Evolutionary conservation across 140 eudicot species (phyloP).

Genomic region (Flaveria floridana): DNA sequence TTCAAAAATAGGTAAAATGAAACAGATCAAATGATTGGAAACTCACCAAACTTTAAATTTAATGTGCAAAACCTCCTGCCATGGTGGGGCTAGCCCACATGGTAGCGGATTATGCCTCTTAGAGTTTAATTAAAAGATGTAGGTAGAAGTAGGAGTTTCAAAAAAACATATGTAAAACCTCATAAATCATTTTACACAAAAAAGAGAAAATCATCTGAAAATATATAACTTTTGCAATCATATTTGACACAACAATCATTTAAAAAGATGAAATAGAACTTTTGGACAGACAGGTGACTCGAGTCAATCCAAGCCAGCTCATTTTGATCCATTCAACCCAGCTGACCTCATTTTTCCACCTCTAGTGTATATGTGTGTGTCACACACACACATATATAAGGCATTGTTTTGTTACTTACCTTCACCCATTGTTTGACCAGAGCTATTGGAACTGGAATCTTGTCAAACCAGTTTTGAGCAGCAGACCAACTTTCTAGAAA

Average conservation of each 20-base stretch:
- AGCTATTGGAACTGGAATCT: constrained; percentile 57
- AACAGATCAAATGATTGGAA: constrained; percentile 2
- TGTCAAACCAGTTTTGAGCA: constrained; percentile 52
- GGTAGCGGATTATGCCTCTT: no score
- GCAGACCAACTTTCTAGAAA: constrained; percentile 65
- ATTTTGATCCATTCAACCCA: constrained; percentile 1
- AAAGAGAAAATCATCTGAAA: background rate
- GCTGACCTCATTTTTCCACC: constrained; percentile 4
- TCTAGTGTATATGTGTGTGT: background rate
- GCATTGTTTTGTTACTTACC: constrained; percentile 48
- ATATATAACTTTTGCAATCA: background rate
- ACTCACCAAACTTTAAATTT: background rate
- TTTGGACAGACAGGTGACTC: background rate
- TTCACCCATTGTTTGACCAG: constrained; percentile 80
- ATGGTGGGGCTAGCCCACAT: no score
- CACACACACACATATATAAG: no score
- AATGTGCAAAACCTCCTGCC: background rate
- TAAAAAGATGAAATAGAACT: background rate
- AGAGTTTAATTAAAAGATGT: no score
- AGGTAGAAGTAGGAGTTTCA: no score
- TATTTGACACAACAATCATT: background rate
- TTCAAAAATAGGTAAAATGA: background rate
- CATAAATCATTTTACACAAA: background rate
- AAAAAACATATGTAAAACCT: background rate
- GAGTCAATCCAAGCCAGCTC: background rate